A percentile compares a stretch with the other conserved stretches of the same genome.
These are phyloP conservation scores for Colletotrichum acutatum DNA, from an alignment of 2,329 filamentous ascomycete genomes.

Conservation along the genomic window DNA sequence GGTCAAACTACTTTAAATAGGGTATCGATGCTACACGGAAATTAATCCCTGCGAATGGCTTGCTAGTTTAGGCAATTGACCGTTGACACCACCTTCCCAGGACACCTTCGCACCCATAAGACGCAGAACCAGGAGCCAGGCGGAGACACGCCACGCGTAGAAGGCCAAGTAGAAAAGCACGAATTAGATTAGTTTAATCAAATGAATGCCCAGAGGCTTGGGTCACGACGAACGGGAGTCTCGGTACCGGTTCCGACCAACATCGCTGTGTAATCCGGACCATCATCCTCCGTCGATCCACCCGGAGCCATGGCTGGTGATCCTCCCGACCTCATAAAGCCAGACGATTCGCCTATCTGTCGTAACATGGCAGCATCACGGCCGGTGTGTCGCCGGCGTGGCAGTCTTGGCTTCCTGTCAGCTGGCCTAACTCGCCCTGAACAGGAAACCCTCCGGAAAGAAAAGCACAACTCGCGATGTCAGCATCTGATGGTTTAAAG, in stretches of 20 bases:
- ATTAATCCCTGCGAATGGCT: neutral
- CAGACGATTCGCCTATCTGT: constrained; percentile 17
- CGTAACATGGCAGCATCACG: neutral
- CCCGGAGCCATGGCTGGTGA: neutral
- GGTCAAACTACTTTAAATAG: too few species aligned
- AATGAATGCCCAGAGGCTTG: constrained; percentile 28
- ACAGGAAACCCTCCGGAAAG: neutral
- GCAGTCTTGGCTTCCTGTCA: constrained; percentile 30
- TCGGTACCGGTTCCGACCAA: constrained; percentile 19
- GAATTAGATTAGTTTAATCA: neutral
- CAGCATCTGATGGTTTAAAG: too few species aligned
- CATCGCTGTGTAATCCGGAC: constrained; percentile 20
- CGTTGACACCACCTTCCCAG: neutral
- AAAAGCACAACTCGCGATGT: neutral
- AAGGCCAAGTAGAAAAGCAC: neutral
- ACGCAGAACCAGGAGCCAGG: neutral
- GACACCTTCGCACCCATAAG: neutral
- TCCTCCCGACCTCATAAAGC: neutral
- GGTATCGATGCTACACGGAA: neutral
- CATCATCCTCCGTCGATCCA: constrained; percentile 29
- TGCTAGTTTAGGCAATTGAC: neutral
- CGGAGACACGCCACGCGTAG: neutral
- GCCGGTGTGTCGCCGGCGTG: constrained; percentile 18
- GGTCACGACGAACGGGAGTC: constrained; percentile 17
- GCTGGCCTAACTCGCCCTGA: constrained; percentile 6